Conservation (phyloP, 1,139 yeast species). For the Lodderomyces elongisporus region DNA sequence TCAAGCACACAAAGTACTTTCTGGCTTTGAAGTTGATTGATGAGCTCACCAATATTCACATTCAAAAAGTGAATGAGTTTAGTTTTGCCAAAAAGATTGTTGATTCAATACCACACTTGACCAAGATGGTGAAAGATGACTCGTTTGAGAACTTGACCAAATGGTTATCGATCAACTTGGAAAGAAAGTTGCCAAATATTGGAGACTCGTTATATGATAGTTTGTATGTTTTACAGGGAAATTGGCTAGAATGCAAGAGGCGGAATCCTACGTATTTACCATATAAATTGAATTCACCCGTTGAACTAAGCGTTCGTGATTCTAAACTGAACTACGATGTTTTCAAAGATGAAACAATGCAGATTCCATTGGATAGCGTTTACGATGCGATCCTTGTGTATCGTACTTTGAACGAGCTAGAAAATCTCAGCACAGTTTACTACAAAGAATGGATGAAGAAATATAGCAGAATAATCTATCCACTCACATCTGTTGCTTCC, state of each 20-base stretch:
- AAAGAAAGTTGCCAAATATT: slow-evolving; percentile 54
- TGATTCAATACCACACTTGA: slow-evolving; percentile 72
- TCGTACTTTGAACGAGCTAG: slow-evolving; percentile 62
- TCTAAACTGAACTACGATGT: slow-evolving; percentile 44
- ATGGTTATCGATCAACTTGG: slow-evolving; percentile 64
- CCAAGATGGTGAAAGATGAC: slow-evolving; percentile 71
- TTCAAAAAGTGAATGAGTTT: slow-evolving; percentile 67
- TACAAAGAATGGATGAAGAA: slow-evolving; percentile 72
- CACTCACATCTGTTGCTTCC: slow-evolving; percentile 40
- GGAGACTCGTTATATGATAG: slow-evolving; percentile 58
- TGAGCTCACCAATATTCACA: slow-evolving; percentile 61
- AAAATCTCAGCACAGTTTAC: slow-evolving; percentile 55
- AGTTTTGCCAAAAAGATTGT: slow-evolving; percentile 71
- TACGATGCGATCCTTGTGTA: slow-evolving; percentile 83
- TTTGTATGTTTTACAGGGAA: slow-evolving; percentile 47
- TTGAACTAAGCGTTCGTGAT: slow-evolving; percentile 69
- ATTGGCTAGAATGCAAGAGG: slow-evolving; percentile 47
- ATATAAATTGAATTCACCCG: slow-evolving; percentile 79
- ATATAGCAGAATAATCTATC: slow-evolving; percentile 68
- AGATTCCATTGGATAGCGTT: slow-evolving; percentile 60
- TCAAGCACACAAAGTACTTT: slow-evolving; percentile 70
- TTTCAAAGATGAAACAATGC: slow-evolving; percentile 39
- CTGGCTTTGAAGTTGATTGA: slow-evolving; percentile 82
- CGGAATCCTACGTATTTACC: slow-evolving; percentile 40
- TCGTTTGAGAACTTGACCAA: slow-evolving; percentile 68